A percentile compares a stretch with the other conserved stretches of the same genome.
Evolutionary conservation across 257 asterid species (phyloP).

Genomic region (Penstemon barbatus): DNA sequence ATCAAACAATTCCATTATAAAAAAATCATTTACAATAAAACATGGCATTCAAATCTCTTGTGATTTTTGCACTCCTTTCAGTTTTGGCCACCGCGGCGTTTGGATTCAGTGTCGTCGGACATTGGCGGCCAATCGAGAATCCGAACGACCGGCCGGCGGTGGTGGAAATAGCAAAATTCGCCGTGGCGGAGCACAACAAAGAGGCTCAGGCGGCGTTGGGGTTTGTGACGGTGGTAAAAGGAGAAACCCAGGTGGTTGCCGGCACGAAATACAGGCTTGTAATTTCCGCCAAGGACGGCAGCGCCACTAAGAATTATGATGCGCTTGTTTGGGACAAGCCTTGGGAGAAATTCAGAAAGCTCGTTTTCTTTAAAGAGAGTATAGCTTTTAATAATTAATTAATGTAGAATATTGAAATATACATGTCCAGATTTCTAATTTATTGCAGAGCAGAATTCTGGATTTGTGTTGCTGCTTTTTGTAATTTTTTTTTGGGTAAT

Average conservation of each 20-base stretch:
- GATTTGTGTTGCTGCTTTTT: too few relatives aligned
- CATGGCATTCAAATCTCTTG: too few relatives aligned
- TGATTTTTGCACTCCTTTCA: too few relatives aligned
- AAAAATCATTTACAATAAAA: too few relatives aligned
- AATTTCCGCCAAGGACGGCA: conserved; percentile 36
- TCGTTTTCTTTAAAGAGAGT: conserved; percentile 35
- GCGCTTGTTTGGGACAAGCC: conserved; percentile 38
- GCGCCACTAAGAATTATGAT: conserved; percentile 27
- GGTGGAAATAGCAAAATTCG: conserved; percentile 36
- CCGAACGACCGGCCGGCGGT: conserved; percentile 29
- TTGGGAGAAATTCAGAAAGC: conserved; percentile 33
- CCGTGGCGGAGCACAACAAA: conserved; percentile 46
- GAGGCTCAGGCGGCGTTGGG: conserved; percentile 13
- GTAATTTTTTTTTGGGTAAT: too few relatives aligned
- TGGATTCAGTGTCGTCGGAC: too few relatives aligned
- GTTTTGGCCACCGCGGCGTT: too few relatives aligned
- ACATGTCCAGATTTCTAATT: too few relatives aligned
- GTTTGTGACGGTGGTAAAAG: conserved; percentile 33
- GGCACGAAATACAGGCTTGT: conserved; percentile 40
- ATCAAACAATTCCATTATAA: too few relatives aligned
- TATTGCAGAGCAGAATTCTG: too few relatives aligned
- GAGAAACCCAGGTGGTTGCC: conserved; percentile 41
- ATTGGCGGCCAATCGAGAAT: conserved; percentile 32
- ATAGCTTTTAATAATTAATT: not conserved
- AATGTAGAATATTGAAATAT: too few relatives aligned